A percentile compares a stretch with the other conserved stretches of the same genome.
These are phyloP conservation scores for Cyberlindnera saturnus DNA, from an alignment of 805 yeast genomes.

Conservation along the genomic window DNA sequence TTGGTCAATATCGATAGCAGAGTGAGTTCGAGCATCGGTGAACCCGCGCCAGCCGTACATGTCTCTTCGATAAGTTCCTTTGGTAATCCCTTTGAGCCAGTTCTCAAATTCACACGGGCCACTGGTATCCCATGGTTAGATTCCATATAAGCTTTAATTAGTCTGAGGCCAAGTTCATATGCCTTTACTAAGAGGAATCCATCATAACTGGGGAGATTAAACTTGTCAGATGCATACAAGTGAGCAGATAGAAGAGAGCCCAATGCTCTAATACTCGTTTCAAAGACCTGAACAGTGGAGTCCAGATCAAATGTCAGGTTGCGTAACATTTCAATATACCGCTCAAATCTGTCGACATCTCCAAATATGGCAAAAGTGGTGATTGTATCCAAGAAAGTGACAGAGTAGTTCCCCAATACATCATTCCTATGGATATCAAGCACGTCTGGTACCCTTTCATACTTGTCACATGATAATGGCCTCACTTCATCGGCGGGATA, in stretches of 20 bases:
- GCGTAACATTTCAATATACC: conserved; percentile 32
- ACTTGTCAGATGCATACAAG: conserved; percentile 44
- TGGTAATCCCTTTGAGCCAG: conserved; percentile 45
- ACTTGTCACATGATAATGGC: conserved; percentile 67
- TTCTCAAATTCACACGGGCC: conserved; percentile 67
- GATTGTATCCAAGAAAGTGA: conserved; percentile 71
- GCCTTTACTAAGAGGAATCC: conserved; percentile 73
- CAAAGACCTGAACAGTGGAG: conserved; percentile 82
- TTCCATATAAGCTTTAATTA: conserved; percentile 60
- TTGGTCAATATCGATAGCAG: conserved; percentile 70
- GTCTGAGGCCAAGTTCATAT: conserved; percentile 63
- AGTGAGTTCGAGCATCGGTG: conserved; percentile 77
- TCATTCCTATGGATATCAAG: conserved; percentile 64
- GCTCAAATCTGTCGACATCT: conserved; percentile 49
- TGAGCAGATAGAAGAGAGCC: conserved; percentile 84
- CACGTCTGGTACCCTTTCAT: conserved; percentile 54
- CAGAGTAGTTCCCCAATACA: conserved; percentile 76
- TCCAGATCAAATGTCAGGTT: conserved; percentile 26
- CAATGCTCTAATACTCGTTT: conserved; percentile 70
- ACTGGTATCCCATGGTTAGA: conserved; percentile 62
- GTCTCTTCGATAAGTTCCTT: conserved; percentile 49
- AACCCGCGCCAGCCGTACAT: conserved; percentile 83
- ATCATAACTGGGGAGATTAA: conserved; percentile 43
- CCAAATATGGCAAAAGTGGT: conserved; percentile 75
- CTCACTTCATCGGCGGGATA: conserved; percentile 78